Percentiles rank a stretch among this genome's conserved stretches.
phyloP scores from a whole-genome alignment of 306 rosid species.

The Notholithocarpus densiflorus region DNA sequence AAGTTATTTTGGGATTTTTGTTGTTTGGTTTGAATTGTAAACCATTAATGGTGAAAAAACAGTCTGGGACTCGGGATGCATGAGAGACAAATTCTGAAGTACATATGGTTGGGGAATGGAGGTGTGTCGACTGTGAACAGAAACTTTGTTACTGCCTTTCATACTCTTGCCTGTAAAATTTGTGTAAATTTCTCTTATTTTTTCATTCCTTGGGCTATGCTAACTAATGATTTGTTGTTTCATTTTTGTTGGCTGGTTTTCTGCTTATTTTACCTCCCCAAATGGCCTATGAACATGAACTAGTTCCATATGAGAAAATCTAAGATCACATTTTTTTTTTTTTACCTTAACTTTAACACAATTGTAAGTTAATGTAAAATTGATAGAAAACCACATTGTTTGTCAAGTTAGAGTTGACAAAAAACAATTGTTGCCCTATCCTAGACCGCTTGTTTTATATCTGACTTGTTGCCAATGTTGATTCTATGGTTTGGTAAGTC shows the following conservation, averaged over 20 bases:
- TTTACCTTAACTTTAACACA: too few relatives aligned
- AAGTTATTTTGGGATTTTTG: conserved; percentile 1
- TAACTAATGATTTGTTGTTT: background rate
- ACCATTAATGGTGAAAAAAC: conserved; percentile 10
- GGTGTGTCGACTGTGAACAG: conserved; percentile 15
- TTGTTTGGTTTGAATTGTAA: conserved; percentile 23
- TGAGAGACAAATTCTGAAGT: conserved; percentile 16
- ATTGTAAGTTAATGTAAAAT: too few relatives aligned
- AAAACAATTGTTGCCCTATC: too few relatives aligned
- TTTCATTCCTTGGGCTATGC: background rate
- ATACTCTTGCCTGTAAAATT: conserved; percentile 29
- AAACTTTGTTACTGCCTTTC: conserved; percentile 15
- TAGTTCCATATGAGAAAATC: too few relatives aligned
- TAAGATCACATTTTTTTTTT: too few relatives aligned
- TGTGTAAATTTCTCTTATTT: conserved; percentile 35
- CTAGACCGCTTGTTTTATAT: background rate
- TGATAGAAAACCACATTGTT: too few relatives aligned
- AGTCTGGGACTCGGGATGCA: background rate
- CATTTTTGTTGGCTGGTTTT: background rate
- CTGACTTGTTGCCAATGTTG: too few relatives aligned
- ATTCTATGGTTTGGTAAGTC: background rate
- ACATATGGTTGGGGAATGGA: conserved; percentile 12
- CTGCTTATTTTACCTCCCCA: too few relatives aligned
- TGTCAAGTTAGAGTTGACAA: too few relatives aligned
- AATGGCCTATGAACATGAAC: background rate